These are phyloP conservation scores for Leccinum proximum DNA, from an alignment of 1,284 basidiomycete genomes.

Conservation along the genomic window DNA sequence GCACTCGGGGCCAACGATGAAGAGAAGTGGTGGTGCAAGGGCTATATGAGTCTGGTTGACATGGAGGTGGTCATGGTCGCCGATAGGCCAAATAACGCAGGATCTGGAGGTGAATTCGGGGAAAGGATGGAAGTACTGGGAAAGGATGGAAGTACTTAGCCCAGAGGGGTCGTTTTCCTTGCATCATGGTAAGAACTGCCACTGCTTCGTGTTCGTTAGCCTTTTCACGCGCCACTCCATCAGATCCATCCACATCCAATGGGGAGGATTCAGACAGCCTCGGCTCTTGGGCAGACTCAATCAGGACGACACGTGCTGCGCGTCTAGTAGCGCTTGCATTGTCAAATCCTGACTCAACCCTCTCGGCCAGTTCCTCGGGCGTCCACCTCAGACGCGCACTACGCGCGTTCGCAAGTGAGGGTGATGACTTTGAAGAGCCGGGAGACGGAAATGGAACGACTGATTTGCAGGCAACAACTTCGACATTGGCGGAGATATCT, in stretches of 20 bases:
- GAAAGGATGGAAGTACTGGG: slow-evolving; percentile 60
- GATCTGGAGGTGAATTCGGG: slow-evolving; percentile 29
- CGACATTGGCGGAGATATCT: neutral
- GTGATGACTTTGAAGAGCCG: slow-evolving; percentile 19
- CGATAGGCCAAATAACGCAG: slow-evolving; percentile 34
- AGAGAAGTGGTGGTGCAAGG: slow-evolving; percentile 70
- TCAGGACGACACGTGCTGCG: slow-evolving; percentile 72
- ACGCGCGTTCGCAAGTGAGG: slow-evolving; percentile 54
- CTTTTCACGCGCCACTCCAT: neutral
- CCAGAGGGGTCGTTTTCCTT: slow-evolving; percentile 77
- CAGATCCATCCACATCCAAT: slow-evolving; percentile 8
- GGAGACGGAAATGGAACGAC: slow-evolving; percentile 16
- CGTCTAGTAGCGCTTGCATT: slow-evolving; percentile 63
- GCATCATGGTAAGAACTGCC: slow-evolving; percentile 50
- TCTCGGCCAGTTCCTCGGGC: slow-evolving; percentile 72
- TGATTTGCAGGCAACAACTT: slow-evolving; percentile 23
- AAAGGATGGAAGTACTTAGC: slow-evolving; percentile 70
- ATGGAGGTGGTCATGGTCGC: slow-evolving; percentile 62
- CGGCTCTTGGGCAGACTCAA: slow-evolving; percentile 58
- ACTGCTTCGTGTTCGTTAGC: neutral
- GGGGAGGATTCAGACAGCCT: slow-evolving; percentile 13
- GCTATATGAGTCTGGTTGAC: slow-evolving; percentile 68
- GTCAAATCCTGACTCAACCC: slow-evolving; percentile 73
- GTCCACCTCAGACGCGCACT: slow-evolving; percentile 68
- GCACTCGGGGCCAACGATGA: slow-evolving; percentile 22